phyloP scores from a whole-genome alignment of 352 stramenopile species.

The Pythium biforme region DNA sequence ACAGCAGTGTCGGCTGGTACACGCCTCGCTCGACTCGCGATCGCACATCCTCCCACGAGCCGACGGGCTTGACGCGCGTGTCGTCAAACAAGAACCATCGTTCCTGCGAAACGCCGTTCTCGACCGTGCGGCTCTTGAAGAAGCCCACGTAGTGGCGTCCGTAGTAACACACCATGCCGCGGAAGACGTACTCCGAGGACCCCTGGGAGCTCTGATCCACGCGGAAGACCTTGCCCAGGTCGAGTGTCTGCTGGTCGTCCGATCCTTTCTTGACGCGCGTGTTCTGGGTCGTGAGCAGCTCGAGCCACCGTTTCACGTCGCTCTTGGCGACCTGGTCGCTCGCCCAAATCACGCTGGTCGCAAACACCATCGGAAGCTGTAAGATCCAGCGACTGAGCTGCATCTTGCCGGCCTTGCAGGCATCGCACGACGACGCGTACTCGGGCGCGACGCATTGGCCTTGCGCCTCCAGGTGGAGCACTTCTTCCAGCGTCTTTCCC shows the following conservation, averaged over 20 bases:
- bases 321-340: conserved; percentile 61
- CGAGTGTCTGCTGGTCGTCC: conserved; percentile 43
- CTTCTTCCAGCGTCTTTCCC: conserved; percentile 50
- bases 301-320: conserved; percentile 72
- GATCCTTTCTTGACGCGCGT: conserved; percentile 16
- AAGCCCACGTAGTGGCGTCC: conserved; percentile 84
- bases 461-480: conserved; percentile 55
- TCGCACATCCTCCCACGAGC: conserved; percentile 70
- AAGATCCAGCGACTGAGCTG: conserved; percentile 69
- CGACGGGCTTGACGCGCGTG: conserved; percentile 74
- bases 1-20: conserved; percentile 82
- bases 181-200: conserved; percentile 60
- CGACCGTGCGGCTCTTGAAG: conserved; percentile 67
- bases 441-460: conserved; percentile 34
- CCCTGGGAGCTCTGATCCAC: conserved; percentile 31
- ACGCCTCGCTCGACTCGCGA: conserved; percentile 69
- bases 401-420: conserved; percentile 49
- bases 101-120: conserved; percentile 50
- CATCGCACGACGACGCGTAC: conserved; percentile 38
- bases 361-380: conserved; percentile 84
- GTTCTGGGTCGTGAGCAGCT: conserved; percentile 59
- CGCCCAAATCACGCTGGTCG: conserved; percentile 81
- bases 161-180: conserved; percentile 86
- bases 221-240: conserved; percentile 69
- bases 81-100: conserved; percentile 86